Evolutionary conservation across 139 green algal species (phyloP).

Genomic region (Mesotaenium endlicherianum): DNA sequence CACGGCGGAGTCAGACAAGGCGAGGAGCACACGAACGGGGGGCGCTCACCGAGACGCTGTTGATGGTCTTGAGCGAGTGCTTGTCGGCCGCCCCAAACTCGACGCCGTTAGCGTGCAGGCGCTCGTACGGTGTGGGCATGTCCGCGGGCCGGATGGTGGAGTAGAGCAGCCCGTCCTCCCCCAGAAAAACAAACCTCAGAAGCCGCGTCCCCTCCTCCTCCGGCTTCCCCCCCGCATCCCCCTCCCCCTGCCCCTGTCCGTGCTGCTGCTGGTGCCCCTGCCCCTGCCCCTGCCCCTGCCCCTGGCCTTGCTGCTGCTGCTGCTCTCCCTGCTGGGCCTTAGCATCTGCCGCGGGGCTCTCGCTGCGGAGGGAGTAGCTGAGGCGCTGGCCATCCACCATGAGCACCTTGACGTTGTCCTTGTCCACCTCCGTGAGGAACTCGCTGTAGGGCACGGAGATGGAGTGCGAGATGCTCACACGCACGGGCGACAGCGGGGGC

Average conservation of each 20-base stretch:
- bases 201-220: not conserved
- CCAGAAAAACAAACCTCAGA: not conserved
- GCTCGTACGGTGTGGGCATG: slow-evolving; percentile 75
- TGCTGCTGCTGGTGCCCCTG: not conserved
- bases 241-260: not conserved
- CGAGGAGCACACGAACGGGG: not conserved
- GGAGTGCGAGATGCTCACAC: not conserved
- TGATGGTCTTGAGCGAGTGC: slow-evolving; percentile 47
- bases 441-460: slow-evolving; percentile 51
- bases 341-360: not conserved
- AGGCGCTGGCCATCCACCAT: slow-evolving; percentile 71
- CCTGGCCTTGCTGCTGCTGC: not conserved
- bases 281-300: not conserved
- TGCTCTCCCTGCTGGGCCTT: not conserved
- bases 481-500: not conserved
- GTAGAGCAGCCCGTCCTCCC: not conserved
- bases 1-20: too few relatives aligned
- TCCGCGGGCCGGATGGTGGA: slow-evolving; percentile 74
- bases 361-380: slow-evolving; percentile 55
- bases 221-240: not conserved
- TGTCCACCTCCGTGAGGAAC: slow-evolving; percentile 70
- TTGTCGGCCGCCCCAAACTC: slow-evolving; percentile 70
- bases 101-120: slow-evolving; percentile 63
- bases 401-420: slow-evolving; percentile 70
- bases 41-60: slow-evolving; percentile 66